These are phyloP conservation scores for Colletotrichum acutatum DNA, from an alignment of 2,329 filamentous ascomycete species.

Conservation along the genomic window DNA sequence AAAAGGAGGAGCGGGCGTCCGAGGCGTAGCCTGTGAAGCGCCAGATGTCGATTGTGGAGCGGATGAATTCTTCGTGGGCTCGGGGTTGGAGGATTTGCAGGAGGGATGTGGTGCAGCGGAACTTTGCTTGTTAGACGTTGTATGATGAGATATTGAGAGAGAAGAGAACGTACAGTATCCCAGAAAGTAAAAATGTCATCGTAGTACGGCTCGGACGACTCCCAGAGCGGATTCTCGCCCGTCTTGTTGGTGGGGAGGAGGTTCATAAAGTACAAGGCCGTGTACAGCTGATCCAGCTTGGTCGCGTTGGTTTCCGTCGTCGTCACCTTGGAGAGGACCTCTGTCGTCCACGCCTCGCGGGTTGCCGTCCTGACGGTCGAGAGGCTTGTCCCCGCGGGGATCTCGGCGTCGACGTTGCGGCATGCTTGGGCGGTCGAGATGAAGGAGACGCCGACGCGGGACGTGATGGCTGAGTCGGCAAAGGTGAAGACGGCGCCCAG, in stretches of 20 bases:
- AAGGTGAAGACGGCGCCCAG: slow-evolving; percentile 68
- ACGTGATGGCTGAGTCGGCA: slow-evolving; percentile 55
- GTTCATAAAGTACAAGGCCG: slow-evolving; percentile 76
- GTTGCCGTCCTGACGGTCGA: slow-evolving; percentile 57
- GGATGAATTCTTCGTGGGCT: slow-evolving; percentile 72
- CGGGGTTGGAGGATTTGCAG: slow-evolving; percentile 73
- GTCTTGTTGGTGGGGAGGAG: slow-evolving; percentile 77
- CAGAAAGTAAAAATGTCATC: slow-evolving; percentile 79
- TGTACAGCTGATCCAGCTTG: slow-evolving; percentile 72
- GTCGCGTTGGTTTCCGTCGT: slow-evolving; percentile 65
- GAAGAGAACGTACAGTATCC: slow-evolving; percentile 51
- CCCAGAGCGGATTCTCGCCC: slow-evolving; percentile 76
- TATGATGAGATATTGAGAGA: too few relatives aligned
- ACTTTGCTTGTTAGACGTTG: slow-evolving; percentile 43
- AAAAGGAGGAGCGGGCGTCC: slow-evolving; percentile 74
- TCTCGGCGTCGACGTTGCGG: slow-evolving; percentile 65
- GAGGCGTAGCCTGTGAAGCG: slow-evolving; percentile 72
- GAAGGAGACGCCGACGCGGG: slow-evolving; percentile 75
- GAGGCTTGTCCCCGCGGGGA: slow-evolving; percentile 57
- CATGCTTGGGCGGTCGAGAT: slow-evolving; percentile 73
- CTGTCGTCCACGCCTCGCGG: slow-evolving; percentile 67
- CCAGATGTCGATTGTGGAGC: slow-evolving; percentile 76
- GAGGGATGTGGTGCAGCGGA: slow-evolving; percentile 73
- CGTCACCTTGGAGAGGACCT: slow-evolving; percentile 72
- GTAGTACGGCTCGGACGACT: slow-evolving; percentile 74